Conservation (phyloP, 2,329 filamentous ascomycete species). For the Blastomyces emzantsi region DNA sequence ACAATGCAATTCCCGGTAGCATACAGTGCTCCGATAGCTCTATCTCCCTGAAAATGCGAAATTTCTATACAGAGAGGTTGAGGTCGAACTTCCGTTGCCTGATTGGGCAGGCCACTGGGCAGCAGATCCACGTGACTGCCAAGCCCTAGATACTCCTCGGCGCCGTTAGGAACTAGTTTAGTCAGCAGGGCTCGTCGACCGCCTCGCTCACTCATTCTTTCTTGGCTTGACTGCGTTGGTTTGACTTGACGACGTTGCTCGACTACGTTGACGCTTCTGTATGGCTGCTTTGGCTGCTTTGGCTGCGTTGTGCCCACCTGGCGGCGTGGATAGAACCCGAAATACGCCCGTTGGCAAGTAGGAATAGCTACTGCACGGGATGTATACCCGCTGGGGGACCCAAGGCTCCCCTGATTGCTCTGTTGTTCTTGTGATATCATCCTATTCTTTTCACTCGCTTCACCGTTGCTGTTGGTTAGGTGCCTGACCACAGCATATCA, state of each 20-base stretch:
- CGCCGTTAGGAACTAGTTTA: background rate
- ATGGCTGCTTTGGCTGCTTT: slow-evolving; percentile 5
- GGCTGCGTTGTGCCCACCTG: background rate
- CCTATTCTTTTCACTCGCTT: background rate
- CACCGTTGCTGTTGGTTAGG: background rate
- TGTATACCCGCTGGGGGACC: background rate
- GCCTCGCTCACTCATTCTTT: background rate
- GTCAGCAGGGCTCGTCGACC: background rate
- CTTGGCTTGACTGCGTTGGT: background rate
- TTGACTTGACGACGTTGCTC: background rate
- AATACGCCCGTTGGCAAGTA: background rate
- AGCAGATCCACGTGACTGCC: background rate
- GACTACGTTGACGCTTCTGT: slow-evolving; percentile 5
- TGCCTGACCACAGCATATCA: background rate
- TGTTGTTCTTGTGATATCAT: background rate
- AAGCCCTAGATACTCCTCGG: background rate
- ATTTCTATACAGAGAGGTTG: background rate
- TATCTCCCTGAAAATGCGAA: background rate
- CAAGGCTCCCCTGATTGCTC: background rate
- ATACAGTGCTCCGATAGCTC: background rate
- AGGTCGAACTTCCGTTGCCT: background rate
- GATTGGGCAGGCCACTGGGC: background rate
- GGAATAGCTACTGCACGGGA: background rate
- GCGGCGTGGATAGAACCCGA: background rate
- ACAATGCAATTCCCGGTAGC: background rate